These are phyloP conservation scores for Vigna reflexopilosa DNA, from an alignment of 306 rosid genomes.

Conservation along the genomic window DNA sequence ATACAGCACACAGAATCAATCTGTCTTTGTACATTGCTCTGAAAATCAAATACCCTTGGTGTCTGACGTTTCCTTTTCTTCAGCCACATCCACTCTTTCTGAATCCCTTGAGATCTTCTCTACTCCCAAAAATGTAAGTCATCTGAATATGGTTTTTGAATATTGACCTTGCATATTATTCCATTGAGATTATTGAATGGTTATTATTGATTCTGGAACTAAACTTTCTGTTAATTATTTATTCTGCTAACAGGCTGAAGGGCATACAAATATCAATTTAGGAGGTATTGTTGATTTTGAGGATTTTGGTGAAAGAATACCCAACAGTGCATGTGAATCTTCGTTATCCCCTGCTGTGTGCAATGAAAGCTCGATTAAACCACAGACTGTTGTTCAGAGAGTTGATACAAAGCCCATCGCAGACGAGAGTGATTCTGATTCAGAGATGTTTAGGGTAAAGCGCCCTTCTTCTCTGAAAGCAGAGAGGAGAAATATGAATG, in stretches of 20 bases:
- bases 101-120: slow-evolving; percentile 54
- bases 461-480: slow-evolving; percentile 85
- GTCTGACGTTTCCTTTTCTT: slow-evolving; percentile 63
- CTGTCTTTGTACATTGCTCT: slow-evolving; percentile 38
- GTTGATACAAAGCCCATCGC: slow-evolving; percentile 48
- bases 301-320: slow-evolving; percentile 50
- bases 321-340: slow-evolving; percentile 54
- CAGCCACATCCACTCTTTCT: slow-evolving; percentile 59
- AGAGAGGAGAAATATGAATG: slow-evolving; percentile 61
- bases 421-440: slow-evolving; percentile 82
- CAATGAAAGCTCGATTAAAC: slow-evolving; percentile 52
- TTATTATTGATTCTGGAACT: slow-evolving; percentile 38
- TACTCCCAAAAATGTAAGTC: slow-evolving; percentile 62
- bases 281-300: slow-evolving; percentile 49
- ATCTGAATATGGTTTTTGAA: slow-evolving; percentile 30
- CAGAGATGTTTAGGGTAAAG: slow-evolving; percentile 86
- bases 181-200: slow-evolving; percentile 22
- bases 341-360: slow-evolving; percentile 51
- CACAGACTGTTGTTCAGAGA: slow-evolving; percentile 46
- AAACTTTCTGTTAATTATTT: slow-evolving; percentile 31
- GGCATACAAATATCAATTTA: slow-evolving; percentile 43
- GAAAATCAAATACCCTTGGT: slow-evolving; percentile 50
- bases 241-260: slow-evolving; percentile 58
- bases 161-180: slow-evolving; percentile 35
- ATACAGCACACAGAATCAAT: slow-evolving; percentile 48